A percentile compares a stretch with the other conserved stretches of the same genome.
Evolutionary conservation across 208 protist genomes (phyloP).

Genomic region (Acanthamoeba sp.): DNA sequence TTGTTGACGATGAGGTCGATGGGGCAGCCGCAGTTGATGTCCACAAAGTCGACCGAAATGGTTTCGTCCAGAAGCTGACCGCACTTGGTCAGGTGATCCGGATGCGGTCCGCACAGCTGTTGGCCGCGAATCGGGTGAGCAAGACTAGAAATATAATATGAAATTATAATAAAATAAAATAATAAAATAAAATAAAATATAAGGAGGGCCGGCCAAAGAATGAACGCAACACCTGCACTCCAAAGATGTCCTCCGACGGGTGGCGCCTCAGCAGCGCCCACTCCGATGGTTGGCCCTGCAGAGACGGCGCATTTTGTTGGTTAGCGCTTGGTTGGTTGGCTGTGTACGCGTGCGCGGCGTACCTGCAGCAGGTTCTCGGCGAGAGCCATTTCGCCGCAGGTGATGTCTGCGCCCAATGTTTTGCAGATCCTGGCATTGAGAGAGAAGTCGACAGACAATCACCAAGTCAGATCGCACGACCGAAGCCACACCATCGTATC

Average conservation of each 20-base stretch:
- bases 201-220: background rate
- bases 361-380: conserved; percentile 91
- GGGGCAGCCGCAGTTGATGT: conserved; percentile 97
- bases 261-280: conserved; percentile 96
- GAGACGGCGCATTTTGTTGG: background rate
- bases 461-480: background rate
- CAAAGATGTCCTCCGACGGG: conserved; percentile 96
- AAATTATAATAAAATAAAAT: too few relatives aligned
- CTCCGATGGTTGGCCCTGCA: conserved; percentile 88
- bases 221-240: conserved; percentile 92
- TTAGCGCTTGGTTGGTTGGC: too few relatives aligned
- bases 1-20: conserved; percentile 94
- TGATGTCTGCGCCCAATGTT: conserved; percentile 94
- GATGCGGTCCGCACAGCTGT: conserved; percentile 76
- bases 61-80: conserved; percentile 81
- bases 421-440: conserved; percentile 91
- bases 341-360: too few relatives aligned
- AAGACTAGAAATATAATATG: background rate
- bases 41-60: conserved; percentile 94
- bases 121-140: background rate
- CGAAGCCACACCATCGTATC: too few relatives aligned
- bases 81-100: conserved; percentile 74
- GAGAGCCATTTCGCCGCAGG: conserved; percentile 96
- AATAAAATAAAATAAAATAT: too few relatives aligned
- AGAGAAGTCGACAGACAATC: too few relatives aligned